phyloP scores from a whole-genome alignment of 2,329 filamentous ascomycete genomes.

The Penicillium olsonii region DNA sequence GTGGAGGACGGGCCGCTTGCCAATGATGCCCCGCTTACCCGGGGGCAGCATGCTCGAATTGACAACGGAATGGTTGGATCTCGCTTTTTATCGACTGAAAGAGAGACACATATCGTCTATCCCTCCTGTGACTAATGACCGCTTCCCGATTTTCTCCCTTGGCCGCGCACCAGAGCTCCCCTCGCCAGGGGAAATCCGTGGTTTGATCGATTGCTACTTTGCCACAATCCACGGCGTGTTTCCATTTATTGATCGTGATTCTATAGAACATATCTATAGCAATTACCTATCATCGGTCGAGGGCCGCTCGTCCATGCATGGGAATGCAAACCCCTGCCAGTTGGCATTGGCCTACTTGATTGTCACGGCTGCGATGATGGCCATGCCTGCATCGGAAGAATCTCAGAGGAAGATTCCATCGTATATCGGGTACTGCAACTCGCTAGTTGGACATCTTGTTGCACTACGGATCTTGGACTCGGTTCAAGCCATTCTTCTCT shows the following conservation, averaged over 20 bases:
- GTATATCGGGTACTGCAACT: conserved; percentile 12
- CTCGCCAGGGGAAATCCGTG: neutral
- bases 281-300: no score
- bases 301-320: no score
- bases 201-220: conserved; percentile 2
- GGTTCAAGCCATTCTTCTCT: conserved; percentile 10
- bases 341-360: conserved; percentile 5
- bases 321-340: neutral
- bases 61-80: conserved; percentile 14
- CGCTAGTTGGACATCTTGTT: conserved; percentile 10
- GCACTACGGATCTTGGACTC: neutral
- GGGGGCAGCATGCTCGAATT: conserved; percentile 12
- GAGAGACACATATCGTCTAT: conserved; percentile 3
- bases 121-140: conserved; percentile 2
- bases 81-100: conserved; percentile 13
- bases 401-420: conserved; percentile 1
- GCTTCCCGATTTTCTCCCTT: neutral
- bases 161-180: neutral
- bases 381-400: neutral
- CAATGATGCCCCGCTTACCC: conserved; percentile 13
- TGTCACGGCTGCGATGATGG: conserved; percentile 1
- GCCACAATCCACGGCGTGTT: conserved; percentile 6
- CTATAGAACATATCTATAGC: neutral
- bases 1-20: conserved; percentile 13
- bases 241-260: conserved; percentile 3